Conservation (phyloP, 495 filamentous ascomycete genomes). For the Cudoniella acicularis region DNA sequence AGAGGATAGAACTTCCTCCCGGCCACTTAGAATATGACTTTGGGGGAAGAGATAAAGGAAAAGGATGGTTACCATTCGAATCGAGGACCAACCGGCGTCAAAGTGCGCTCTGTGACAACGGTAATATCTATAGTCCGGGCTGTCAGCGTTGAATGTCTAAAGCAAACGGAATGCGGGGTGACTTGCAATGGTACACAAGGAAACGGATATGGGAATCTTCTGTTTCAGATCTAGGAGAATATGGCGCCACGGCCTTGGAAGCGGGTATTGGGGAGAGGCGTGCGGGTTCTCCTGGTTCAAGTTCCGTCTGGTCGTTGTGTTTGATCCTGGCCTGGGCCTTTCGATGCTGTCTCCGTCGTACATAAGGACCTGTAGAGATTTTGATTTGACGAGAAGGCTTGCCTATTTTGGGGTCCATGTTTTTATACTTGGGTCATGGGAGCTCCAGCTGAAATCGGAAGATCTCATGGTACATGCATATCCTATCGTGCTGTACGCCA, state of each 20-base stretch:
- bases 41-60: too few relatives aligned
- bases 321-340: not conserved
- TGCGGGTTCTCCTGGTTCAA: too few relatives aligned
- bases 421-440: too few relatives aligned
- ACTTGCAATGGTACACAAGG: slow-evolving; percentile 15
- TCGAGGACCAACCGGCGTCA: slow-evolving; percentile 15
- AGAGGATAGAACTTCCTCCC: too few relatives aligned
- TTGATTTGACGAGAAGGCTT: not conserved
- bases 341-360: not conserved
- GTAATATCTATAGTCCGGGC: slow-evolving; percentile 14
- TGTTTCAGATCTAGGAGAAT: slow-evolving; percentile 16
- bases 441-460: too few relatives aligned
- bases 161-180: not conserved
- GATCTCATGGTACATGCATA: too few relatives aligned
- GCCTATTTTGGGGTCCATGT: not conserved
- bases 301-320: not conserved
- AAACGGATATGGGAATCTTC: slow-evolving; percentile 17
- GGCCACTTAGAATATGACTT: too few relatives aligned
- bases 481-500: not conserved
- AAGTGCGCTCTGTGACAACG: slow-evolving; percentile 4
- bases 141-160: slow-evolving; percentile 6
- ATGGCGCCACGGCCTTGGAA: slow-evolving; percentile 20
- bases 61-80: too few relatives aligned
- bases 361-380: not conserved
- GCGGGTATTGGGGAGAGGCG: not conserved